phyloP scores from a whole-genome alignment of 2,329 filamentous ascomycete genomes.

The Blastomyces emzantsi region DNA sequence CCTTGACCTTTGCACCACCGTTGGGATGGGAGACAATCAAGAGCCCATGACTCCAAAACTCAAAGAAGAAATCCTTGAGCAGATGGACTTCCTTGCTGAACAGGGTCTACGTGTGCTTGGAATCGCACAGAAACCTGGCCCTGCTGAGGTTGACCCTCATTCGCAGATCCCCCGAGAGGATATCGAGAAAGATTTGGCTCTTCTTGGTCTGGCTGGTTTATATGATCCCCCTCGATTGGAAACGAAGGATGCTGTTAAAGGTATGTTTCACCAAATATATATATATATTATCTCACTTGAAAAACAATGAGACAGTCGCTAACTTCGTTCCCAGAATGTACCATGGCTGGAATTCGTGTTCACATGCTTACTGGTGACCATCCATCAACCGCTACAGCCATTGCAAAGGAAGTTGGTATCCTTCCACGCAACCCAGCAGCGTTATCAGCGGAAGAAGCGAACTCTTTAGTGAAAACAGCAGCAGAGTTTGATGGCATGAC shows the following conservation, averaged over 20 bases:
- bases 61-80: slow-evolving; percentile 42
- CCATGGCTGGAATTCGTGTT: slow-evolving; percentile 48
- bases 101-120: slow-evolving; percentile 54
- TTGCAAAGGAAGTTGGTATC: slow-evolving; percentile 50
- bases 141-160: slow-evolving; percentile 21
- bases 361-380: slow-evolving; percentile 52
- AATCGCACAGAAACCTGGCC: slow-evolving; percentile 38
- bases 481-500: slow-evolving; percentile 47
- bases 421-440: slow-evolving; percentile 39
- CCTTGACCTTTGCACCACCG: slow-evolving; percentile 43
- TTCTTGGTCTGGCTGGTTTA: slow-evolving; percentile 51
- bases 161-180: slow-evolving; percentile 36
- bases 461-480: slow-evolving; percentile 46
- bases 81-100: slow-evolving; percentile 49
- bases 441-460: slow-evolving; percentile 39
- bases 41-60: slow-evolving; percentile 33
- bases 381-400: slow-evolving; percentile 48
- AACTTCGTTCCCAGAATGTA: slow-evolving; percentile 31
- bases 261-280: slow-evolving; percentile 13
- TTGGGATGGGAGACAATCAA: slow-evolving; percentile 35
- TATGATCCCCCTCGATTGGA: slow-evolving; percentile 55
- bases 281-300: background rate
- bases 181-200: slow-evolving; percentile 47
- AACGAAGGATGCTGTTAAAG: slow-evolving; percentile 47
- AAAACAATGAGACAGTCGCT: slow-evolving; percentile 9